phyloP scores from a whole-genome alignment of 1,139 yeast species.

The Zhuliangozyma parablackwelliae region DNA sequence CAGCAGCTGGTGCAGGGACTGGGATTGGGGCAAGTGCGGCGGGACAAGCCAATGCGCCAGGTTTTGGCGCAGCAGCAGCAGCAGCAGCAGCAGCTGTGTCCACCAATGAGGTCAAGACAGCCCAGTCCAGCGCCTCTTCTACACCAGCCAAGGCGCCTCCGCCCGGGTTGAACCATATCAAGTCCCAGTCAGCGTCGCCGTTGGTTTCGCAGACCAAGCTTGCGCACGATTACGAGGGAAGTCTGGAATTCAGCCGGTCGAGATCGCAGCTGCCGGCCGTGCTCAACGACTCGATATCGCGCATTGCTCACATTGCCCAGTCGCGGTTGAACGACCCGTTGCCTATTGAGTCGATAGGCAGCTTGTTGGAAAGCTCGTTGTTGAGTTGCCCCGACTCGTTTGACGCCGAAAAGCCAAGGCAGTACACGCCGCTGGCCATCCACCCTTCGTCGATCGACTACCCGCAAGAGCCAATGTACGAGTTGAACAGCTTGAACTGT shows the following conservation, averaged over 20 bases:
- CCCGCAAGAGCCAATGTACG: slow-evolving; percentile 83
- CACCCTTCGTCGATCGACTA: slow-evolving; percentile 89
- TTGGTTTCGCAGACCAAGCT: slow-evolving; percentile 8
- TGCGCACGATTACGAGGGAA: slow-evolving; percentile 2
- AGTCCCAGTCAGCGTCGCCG: slow-evolving; percentile 31
- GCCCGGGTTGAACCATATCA: slow-evolving; percentile 19
- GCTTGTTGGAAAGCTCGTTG: slow-evolving; percentile 67
- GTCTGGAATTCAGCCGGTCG: slow-evolving; percentile 1
- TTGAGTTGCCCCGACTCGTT: slow-evolving; percentile 90
- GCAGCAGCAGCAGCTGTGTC: slow-evolving; percentile 1
- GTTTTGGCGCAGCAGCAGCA: slow-evolving; percentile 8
- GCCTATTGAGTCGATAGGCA: slow-evolving; percentile 52
- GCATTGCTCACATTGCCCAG: slow-evolving; percentile 28
- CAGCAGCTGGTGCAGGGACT: slow-evolving; percentile 7
- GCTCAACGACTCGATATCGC: slow-evolving; percentile 19
- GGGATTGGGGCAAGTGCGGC: not conserved
- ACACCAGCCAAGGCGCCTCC: slow-evolving; percentile 16
- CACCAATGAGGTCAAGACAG: slow-evolving; percentile 4
- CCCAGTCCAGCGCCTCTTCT: slow-evolving; percentile 3
- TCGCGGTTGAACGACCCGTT: slow-evolving; percentile 45
- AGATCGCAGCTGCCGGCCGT: slow-evolving; percentile 13
- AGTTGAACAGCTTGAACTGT: slow-evolving; percentile 46
- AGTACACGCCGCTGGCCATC: slow-evolving; percentile 75
- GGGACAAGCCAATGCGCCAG: too few relatives aligned
- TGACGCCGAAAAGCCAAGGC: slow-evolving; percentile 82